These are phyloP conservation scores for Yamadazyma songkhlaensis DNA, from an alignment of 1,139 yeast species.

Conservation along the genomic window DNA sequence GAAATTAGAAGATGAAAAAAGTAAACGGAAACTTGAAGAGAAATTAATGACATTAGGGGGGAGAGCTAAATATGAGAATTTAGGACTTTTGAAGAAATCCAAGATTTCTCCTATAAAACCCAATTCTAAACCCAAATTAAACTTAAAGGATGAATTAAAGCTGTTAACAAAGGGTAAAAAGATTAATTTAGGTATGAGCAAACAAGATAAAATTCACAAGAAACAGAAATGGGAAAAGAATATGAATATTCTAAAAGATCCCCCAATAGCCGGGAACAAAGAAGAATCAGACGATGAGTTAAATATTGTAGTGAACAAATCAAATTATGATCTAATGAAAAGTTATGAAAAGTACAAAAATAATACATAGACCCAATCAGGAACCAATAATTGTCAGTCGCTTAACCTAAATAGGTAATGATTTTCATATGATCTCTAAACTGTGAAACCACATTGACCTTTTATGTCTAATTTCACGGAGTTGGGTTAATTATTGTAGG, in stretches of 20 bases:
- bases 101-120: neutral
- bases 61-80: slow-evolving; percentile 10
- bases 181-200: slow-evolving; percentile 14
- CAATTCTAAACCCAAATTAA: neutral
- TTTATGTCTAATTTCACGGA: too few species aligned
- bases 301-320: slow-evolving; percentile 6
- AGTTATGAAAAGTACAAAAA: slow-evolving; percentile 6
- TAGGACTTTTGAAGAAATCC: slow-evolving; percentile 13
- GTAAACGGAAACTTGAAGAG: slow-evolving; percentile 32
- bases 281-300: slow-evolving; percentile 7
- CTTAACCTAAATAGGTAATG: neutral
- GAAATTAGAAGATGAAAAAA: slow-evolving; percentile 29
- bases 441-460: too few species aligned
- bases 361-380: neutral
- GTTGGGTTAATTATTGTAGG: too few species aligned
- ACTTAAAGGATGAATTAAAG: slow-evolving; percentile 10
- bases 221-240: slow-evolving; percentile 13
- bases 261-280: slow-evolving; percentile 12
- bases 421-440: too few species aligned
- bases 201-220: slow-evolving; percentile 12
- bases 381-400: neutral
- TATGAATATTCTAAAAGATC: slow-evolving; percentile 2
- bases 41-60: slow-evolving; percentile 21
- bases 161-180: slow-evolving; percentile 11
- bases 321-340: slow-evolving; percentile 5